These are phyloP conservation scores for Pseudocercospora vitis DNA, from an alignment of 2,329 filamentous ascomycete species.

Conservation along the genomic window DNA sequence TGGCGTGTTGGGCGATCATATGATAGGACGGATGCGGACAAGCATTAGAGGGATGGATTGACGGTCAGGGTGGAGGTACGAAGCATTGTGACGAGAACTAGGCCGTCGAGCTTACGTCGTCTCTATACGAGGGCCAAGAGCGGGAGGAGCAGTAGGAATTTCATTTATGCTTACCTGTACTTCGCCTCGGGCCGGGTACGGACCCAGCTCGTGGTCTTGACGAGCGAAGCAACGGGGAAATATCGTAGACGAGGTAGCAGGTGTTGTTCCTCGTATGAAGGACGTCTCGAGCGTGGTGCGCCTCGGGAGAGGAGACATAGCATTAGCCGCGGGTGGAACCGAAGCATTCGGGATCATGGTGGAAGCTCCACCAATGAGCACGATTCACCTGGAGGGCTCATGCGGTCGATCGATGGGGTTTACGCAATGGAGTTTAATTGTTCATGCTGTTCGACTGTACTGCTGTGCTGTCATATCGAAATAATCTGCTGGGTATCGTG, in stretches of 20 bases:
- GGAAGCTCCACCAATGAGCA: constrained; percentile 9
- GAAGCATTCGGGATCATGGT: background rate
- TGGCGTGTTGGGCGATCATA: constrained; percentile 37
- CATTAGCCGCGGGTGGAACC: background rate
- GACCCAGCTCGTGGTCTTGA: background rate
- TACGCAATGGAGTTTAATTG: too few relatives aligned
- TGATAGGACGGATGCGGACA: background rate
- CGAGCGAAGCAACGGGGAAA: background rate
- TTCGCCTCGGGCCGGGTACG: background rate
- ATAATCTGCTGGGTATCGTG: too few relatives aligned
- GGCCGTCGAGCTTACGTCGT: constrained; percentile 8
- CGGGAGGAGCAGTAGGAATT: background rate
- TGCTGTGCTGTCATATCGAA: too few relatives aligned
- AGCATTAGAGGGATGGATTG: background rate
- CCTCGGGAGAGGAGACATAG: constrained; percentile 1
- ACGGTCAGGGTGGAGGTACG: background rate
- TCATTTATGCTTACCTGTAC: constrained; percentile 1
- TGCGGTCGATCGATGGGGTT: too few relatives aligned
- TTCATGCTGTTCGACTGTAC: too few relatives aligned
- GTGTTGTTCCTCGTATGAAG: background rate
- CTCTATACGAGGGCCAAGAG: constrained; percentile 9
- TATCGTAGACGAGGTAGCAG: background rate
- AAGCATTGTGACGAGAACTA: constrained; percentile 8
- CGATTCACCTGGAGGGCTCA: too few relatives aligned
- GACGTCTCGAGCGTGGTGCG: background rate